A percentile compares a stretch with the other conserved stretches of the same genome.
phyloP scores from a whole-genome alignment of 2,329 filamentous ascomycete genomes.

The Lachnellula occidentalis region DNA sequence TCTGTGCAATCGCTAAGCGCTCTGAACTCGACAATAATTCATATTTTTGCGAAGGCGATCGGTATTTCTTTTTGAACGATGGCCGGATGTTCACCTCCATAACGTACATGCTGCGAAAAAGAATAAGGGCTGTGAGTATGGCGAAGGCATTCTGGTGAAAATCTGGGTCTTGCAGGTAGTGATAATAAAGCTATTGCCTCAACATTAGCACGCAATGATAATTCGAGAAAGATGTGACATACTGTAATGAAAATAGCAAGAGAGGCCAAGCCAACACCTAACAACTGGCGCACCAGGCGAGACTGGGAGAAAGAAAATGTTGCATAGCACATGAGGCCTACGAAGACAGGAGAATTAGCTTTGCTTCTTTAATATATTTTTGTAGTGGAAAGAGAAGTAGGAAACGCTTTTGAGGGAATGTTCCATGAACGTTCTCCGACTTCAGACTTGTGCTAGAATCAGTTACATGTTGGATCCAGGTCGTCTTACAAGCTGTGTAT shows the following conservation, averaged over 20 bases:
- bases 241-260: conserved; percentile 56
- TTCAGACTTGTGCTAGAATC: too few species aligned
- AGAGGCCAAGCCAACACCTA: conserved; percentile 46
- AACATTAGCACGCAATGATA: conserved; percentile 36
- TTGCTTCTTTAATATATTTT: too few species aligned
- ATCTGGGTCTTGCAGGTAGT: conserved; percentile 64
- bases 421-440: too few species aligned
- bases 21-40: conserved; percentile 56
- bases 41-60: conserved; percentile 34
- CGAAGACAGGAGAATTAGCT: too few species aligned
- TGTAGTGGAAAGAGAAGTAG: too few species aligned
- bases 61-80: conserved; percentile 36
- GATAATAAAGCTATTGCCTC: conserved; percentile 51
- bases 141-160: conserved; percentile 73
- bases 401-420: too few species aligned
- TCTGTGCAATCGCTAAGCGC: conserved; percentile 44
- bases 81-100: conserved; percentile 64
- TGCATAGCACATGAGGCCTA: conserved; percentile 57
- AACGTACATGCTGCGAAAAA: conserved; percentile 54
- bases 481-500: conserved; percentile 53
- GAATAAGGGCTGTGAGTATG: conserved; percentile 52
- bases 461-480: too few species aligned
- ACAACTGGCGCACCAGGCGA: conserved; percentile 37
- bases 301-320: conserved; percentile 58
- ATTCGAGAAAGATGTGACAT: conserved; percentile 40